These are phyloP conservation scores for Globisporangium apiculatum DNA, from an alignment of 352 stramenopile species.

Conservation along the genomic window DNA sequence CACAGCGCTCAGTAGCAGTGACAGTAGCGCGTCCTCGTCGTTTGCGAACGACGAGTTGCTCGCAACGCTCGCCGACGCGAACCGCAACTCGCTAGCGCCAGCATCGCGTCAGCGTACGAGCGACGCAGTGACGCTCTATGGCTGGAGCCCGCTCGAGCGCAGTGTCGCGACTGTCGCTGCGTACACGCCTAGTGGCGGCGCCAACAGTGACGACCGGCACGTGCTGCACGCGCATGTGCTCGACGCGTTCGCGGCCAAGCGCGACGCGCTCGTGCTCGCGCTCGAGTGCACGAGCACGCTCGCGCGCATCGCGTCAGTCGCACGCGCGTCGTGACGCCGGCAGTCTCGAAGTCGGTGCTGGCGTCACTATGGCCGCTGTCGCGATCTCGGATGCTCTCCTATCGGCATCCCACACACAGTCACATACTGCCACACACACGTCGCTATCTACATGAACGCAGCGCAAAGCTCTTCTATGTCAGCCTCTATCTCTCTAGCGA, in stretches of 20 bases:
- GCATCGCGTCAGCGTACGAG: not conserved
- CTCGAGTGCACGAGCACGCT: constrained; percentile 39
- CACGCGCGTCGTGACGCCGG: constrained; percentile 17
- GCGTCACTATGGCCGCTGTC: too few species aligned
- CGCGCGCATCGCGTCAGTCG: constrained; percentile 28
- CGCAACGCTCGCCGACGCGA: constrained; percentile 20
- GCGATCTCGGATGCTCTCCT: too few species aligned
- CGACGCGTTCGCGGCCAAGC: constrained; percentile 35
- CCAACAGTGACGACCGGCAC: constrained; percentile 10
- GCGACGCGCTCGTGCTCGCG: constrained; percentile 29
- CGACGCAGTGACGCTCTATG: constrained; percentile 18
- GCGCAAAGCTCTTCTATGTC: not conserved
- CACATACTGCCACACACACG: not conserved
- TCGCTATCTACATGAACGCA: not conserved
- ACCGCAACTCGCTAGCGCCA: constrained; percentile 7
- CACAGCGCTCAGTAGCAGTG: constrained; percentile 10
- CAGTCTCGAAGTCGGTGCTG: too few species aligned
- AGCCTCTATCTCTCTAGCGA: too few species aligned
- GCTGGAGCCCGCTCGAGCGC: constrained; percentile 27
- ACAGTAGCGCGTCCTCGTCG: constrained; percentile 3
- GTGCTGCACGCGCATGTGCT: constrained; percentile 30
- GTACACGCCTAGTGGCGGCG: constrained; percentile 9
- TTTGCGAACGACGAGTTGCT: constrained; percentile 9
- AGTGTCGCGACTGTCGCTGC: constrained; percentile 15
- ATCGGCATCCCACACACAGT: constrained; percentile 1